Conservation (phyloP, 805 yeast species). For the Saccharomycopsis microspora region DNA sequence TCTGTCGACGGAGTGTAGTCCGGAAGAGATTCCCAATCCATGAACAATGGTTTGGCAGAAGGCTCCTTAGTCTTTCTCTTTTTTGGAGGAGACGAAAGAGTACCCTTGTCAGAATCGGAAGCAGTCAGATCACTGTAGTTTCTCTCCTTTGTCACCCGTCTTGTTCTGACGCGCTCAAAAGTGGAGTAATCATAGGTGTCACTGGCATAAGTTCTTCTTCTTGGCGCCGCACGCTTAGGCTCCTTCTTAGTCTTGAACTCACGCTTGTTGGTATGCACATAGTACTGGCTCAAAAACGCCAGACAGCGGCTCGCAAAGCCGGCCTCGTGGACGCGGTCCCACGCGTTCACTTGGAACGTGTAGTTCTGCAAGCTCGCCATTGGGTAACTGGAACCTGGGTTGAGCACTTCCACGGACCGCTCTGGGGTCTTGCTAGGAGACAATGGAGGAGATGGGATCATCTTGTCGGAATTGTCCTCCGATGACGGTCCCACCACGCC, state of each 20-base stretch:
- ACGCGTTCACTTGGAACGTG: constrained; percentile 40
- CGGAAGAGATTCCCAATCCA: constrained; percentile 60
- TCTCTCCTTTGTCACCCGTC: constrained; percentile 34
- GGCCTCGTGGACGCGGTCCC: constrained; percentile 29
- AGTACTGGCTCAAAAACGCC: constrained; percentile 42
- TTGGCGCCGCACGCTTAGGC: constrained; percentile 8
- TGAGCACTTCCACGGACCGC: neutral
- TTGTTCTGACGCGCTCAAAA: constrained; percentile 40
- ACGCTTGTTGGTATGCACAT: constrained; percentile 11
- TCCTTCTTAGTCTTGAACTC: constrained; percentile 6
- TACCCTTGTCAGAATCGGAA: neutral
- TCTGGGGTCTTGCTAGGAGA: constrained; percentile 26
- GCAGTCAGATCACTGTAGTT: constrained; percentile 8
- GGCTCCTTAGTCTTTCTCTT: constrained; percentile 21
- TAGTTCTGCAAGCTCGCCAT: constrained; percentile 35
- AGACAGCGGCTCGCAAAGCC: constrained; percentile 36
- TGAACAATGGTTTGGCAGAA: constrained; percentile 18
- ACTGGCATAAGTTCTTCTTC: constrained; percentile 10
- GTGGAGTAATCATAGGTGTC: constrained; percentile 1
- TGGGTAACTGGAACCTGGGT: constrained; percentile 27
- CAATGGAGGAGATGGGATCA: constrained; percentile 35
- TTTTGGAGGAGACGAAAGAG: constrained; percentile 4
- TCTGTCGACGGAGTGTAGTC: constrained; percentile 70
- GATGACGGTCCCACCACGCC: too few species aligned
- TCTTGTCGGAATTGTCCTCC: constrained; percentile 17